Percentiles rank a stretch among this genome's conserved stretches.
Evolutionary conservation across 306 rosid species (phyloP).

Genomic region (Rosa persica): DNA sequence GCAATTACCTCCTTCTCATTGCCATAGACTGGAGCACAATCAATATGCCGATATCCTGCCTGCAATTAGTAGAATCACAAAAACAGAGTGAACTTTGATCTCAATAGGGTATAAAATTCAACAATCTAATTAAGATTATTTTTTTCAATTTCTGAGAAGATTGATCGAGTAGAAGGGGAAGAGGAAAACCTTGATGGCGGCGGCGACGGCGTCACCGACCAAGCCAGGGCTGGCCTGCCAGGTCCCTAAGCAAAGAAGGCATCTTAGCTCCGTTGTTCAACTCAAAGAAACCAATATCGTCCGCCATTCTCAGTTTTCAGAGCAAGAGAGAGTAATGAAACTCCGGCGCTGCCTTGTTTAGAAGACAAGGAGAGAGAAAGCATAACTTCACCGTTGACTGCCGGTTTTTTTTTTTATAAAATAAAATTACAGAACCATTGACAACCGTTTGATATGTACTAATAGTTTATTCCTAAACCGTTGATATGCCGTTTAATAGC

Average conservation of each 20-base stretch:
- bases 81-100: neutral
- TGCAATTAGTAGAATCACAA: slow-evolving; percentile 24
- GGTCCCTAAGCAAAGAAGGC: slow-evolving; percentile 74
- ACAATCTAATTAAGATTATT: too few relatives aligned
- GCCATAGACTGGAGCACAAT: slow-evolving; percentile 72
- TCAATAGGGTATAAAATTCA: neutral
- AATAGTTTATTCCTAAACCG: too few relatives aligned
- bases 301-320: slow-evolving; percentile 36
- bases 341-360: too few relatives aligned
- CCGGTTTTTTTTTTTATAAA: too few relatives aligned
- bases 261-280: slow-evolving; percentile 72
- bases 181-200: slow-evolving; percentile 52
- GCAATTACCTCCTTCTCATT: slow-evolving; percentile 68
- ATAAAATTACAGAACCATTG: too few relatives aligned
- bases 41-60: slow-evolving; percentile 83
- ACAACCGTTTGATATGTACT: too few relatives aligned
- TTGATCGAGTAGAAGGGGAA: neutral
- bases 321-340: too few relatives aligned
- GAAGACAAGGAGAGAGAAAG: too few relatives aligned
- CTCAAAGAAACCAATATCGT: slow-evolving; percentile 39
- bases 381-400: too few relatives aligned
- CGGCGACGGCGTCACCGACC: slow-evolving; percentile 46
- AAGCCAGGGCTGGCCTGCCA: slow-evolving; percentile 61
- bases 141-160: neutral
- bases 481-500: too few relatives aligned